Conservation (phyloP, 2,329 filamentous ascomycete genomes). For the Arthroderma uncinatum region DNA sequence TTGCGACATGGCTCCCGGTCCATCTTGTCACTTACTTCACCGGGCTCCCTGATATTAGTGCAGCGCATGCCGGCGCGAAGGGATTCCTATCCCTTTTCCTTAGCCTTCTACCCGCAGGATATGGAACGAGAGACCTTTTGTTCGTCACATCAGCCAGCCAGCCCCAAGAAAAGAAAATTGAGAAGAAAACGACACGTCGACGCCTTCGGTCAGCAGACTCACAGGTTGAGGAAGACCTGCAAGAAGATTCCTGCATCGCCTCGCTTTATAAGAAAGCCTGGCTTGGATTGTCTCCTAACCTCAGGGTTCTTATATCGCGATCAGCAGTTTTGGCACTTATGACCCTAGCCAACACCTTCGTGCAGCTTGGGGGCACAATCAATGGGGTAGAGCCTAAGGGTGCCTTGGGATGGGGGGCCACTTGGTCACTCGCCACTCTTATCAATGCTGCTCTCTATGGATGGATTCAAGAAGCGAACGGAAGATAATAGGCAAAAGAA, state of each 20-base stretch:
- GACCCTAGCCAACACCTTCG: conserved; percentile 44
- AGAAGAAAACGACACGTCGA: background rate
- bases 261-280: conserved; percentile 50
- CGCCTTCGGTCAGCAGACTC: conserved; percentile 6
- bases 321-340: conserved; percentile 43
- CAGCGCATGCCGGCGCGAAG: conserved; percentile 54
- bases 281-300: conserved; percentile 50
- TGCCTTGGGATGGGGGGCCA: conserved; percentile 57
- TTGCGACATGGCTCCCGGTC: conserved; percentile 57
- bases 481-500: conserved; percentile 3
- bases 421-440: conserved; percentile 54
- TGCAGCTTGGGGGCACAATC: conserved; percentile 56
- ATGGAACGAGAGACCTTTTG: conserved; percentile 63
- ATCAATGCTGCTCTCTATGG: conserved; percentile 24
- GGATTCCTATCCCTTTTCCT: conserved; percentile 35
- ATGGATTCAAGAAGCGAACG: conserved; percentile 33
- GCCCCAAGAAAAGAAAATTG: conserved; percentile 18
- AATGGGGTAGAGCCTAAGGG: conserved; percentile 59
- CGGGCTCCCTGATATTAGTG: conserved; percentile 56
- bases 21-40: conserved; percentile 66
- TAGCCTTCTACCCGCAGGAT: conserved; percentile 56
- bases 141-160: conserved; percentile 49
- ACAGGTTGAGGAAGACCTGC: conserved; percentile 34
- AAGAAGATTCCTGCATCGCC: conserved; percentile 59
- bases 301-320: conserved; percentile 53